Conservation (phyloP, 768 basidiomycete genomes). For the Rhodocollybia butyracea region DNA sequence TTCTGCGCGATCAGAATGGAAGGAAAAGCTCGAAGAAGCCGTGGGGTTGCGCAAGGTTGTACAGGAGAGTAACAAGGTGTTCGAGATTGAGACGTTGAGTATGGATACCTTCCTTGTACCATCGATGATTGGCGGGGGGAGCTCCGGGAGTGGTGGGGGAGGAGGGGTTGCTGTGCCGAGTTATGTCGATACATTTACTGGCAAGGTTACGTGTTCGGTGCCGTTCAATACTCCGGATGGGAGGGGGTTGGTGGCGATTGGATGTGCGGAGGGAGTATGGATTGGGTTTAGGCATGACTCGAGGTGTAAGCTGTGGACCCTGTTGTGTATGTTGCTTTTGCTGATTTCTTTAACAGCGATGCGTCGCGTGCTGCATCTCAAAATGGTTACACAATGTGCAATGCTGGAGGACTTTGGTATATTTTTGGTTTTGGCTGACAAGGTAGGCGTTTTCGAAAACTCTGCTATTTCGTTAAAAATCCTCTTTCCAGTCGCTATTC, state of each 20-base stretch:
- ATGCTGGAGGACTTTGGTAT: slow-evolving; percentile 97
- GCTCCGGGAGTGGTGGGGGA: neutral
- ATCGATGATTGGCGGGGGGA: slow-evolving; percentile 41
- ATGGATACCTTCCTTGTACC: slow-evolving; percentile 85
- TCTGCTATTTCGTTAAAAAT: neutral
- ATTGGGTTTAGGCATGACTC: slow-evolving; percentile 91
- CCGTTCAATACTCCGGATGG: slow-evolving; percentile 81
- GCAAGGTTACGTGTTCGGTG: slow-evolving; percentile 71
- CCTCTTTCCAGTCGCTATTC: slow-evolving; percentile 60
- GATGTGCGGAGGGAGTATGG: slow-evolving; percentile 96
- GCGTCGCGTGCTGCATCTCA: slow-evolving; percentile 89
- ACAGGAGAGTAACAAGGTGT: slow-evolving; percentile 92
- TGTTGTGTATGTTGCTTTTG: neutral
- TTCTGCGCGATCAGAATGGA: slow-evolving; percentile 81
- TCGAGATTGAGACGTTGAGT: slow-evolving; percentile 89
- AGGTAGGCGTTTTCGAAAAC: slow-evolving; percentile 38
- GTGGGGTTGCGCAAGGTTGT: slow-evolving; percentile 80
- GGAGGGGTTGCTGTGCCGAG: slow-evolving; percentile 37
- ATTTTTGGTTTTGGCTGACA: slow-evolving; percentile 93
- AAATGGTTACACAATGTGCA: slow-evolving; percentile 92
- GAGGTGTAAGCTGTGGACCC: slow-evolving; percentile 51
- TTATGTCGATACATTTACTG: slow-evolving; percentile 52
- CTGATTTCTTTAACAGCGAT: slow-evolving; percentile 56
- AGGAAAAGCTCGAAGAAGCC: slow-evolving; percentile 84
- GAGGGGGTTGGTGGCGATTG: slow-evolving; percentile 85